These are phyloP conservation scores for Tremella mesenterica DNA, from an alignment of 768 basidiomycete species.

Conservation along the genomic window DNA sequence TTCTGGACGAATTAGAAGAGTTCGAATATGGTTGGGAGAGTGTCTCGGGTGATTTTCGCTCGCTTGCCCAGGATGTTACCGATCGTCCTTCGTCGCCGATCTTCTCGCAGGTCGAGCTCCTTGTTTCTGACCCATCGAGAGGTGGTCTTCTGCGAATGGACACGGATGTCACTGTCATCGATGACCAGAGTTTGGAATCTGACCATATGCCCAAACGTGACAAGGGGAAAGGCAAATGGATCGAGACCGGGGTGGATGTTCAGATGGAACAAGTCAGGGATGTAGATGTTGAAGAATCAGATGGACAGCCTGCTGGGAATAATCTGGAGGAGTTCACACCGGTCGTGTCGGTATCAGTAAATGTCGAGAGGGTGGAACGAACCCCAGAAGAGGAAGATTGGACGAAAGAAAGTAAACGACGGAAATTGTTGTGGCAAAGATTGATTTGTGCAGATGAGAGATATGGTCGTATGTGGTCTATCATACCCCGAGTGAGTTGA, in stretches of 20 bases:
- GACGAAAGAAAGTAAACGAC: slow-evolving; percentile 10
- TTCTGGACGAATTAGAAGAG: slow-evolving; percentile 15
- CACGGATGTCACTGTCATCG: neutral
- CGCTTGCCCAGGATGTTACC: neutral
- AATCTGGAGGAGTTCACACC: neutral
- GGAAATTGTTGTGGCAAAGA: slow-evolving; percentile 17
- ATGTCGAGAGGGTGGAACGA: neutral
- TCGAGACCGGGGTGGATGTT: neutral
- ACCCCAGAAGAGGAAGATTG: slow-evolving; percentile 2
- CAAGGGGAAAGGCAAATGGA: neutral
- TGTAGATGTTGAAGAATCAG: neutral
- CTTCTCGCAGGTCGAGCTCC: too few relatives aligned
- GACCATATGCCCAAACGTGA: neutral
- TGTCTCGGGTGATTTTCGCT: neutral
- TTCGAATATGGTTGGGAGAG: slow-evolving; percentile 13
- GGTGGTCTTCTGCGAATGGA: too few relatives aligned
- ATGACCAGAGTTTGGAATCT: neutral
- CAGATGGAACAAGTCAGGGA: too few relatives aligned
- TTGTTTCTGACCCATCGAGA: too few relatives aligned
- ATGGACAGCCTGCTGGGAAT: neutral
- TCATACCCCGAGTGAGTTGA: slow-evolving; percentile 12
- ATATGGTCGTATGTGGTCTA: slow-evolving; percentile 10
- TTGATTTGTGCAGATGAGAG: slow-evolving; percentile 3
- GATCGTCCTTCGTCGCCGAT: too few relatives aligned
- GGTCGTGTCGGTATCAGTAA: too few relatives aligned